phyloP scores from a whole-genome alignment of 495 filamentous ascomycete species.

The Lophiostoma macrostomum region DNA sequence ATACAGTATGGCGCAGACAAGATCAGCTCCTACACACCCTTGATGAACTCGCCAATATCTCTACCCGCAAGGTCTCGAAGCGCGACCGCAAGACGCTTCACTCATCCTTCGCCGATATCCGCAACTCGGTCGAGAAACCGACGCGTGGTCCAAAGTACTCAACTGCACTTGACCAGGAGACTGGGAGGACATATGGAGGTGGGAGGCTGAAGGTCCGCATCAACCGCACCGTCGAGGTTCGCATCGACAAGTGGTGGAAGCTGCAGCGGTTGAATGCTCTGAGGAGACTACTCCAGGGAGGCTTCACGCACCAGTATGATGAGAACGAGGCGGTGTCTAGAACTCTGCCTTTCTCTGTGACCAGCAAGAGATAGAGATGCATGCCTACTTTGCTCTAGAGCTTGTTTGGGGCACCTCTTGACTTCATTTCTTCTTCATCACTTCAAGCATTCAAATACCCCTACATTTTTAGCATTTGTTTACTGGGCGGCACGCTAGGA shows the following conservation, averaged over 20 bases:
- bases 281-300: constrained; percentile 72
- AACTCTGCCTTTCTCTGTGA: constrained; percentile 54
- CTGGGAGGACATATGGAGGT: constrained; percentile 65
- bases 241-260: constrained; percentile 90
- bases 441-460: constrained; percentile 1
- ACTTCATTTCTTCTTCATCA: background rate
- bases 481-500: too few species aligned
- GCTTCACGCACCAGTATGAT: constrained; percentile 77
- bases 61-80: constrained; percentile 71
- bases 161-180: constrained; percentile 69
- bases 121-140: constrained; percentile 78
- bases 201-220: constrained; percentile 75
- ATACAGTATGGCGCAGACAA: constrained; percentile 40
- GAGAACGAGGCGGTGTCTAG: constrained; percentile 77
- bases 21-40: constrained; percentile 50
- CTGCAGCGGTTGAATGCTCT: constrained; percentile 72
- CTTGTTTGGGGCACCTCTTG: background rate
- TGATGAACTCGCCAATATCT: constrained; percentile 54
- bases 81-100: constrained; percentile 75
- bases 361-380: constrained; percentile 4
- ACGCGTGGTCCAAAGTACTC: constrained; percentile 68
- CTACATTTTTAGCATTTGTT: too few species aligned
- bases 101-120: constrained; percentile 74
- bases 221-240: constrained; percentile 66
- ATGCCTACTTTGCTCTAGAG: background rate